Base-by-base conservation (phyloP, 2,329 filamentous ascomycete genomes). In the Cadophora gregata region DNA sequence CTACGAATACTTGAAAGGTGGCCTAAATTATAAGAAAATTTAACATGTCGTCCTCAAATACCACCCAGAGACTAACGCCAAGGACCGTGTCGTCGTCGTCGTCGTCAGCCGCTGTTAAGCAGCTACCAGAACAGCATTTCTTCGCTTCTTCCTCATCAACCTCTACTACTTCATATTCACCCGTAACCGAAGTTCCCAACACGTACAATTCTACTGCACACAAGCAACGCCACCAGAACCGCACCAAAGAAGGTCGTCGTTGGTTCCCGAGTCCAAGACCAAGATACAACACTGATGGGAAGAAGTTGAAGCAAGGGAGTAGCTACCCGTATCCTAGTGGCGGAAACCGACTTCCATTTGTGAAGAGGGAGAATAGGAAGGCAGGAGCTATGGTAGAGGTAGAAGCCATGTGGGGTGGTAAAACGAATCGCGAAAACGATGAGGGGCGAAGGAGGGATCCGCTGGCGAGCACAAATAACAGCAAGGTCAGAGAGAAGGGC, bases 251-350 rank as follows among this genome's bases (percentile, higher is more conserved):
- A 4, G 25, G n/a, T 4, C 29, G 45, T 33, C 45, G 59, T 10
- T 51, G 59, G 45, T 62, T 62, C n/a, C 59, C 59, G 25, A 50
- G 27, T 38, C 59, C n/a, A 36, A 50, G 59, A 38, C 59, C 59
- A 6, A 50, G 59, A 4, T 51, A 62, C 21, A 50, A 51, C 16
- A 24, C 42, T 10, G 29, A 62, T 36, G 59, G 47, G 45, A 50
- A 33, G 59, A 62, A 62, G 47, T 1, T 51, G 59, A 51, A 33
- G 5, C 31, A 47, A 24, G 59, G 59, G 10, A 33, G 38, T n/a
- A 62, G 47, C 45, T 50, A 50, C 51, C 59, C 59, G 10, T 62
- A 62, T 19, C 59, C 59, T 5, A 50, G 24, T 25, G 45, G 47
- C 6, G 59, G 59, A 4, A 62, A 61, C 27, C 45, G 59, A 27